Evolutionary conservation across 345 rosid species (phyloP).

Genomic region (Barbarea vulgaris): DNA sequence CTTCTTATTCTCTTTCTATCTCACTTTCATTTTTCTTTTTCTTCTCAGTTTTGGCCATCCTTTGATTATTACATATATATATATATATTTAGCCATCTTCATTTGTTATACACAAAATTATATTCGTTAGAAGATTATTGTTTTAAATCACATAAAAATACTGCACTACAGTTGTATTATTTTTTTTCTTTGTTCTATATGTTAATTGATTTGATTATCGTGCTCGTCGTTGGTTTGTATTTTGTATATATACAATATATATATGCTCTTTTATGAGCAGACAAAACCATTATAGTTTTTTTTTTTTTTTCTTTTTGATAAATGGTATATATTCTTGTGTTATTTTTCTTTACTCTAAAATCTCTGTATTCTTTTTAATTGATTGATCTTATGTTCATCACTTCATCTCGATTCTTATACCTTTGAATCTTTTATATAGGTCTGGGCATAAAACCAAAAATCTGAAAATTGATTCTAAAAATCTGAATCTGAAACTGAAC

Average conservation of each 20-base stretch:
- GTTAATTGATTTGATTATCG: not conserved
- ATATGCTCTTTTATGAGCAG: not conserved
- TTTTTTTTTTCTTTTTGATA: not conserved
- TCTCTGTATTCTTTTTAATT: too few relatives aligned
- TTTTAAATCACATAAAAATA: constrained; percentile 1
- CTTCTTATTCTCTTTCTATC: constrained; percentile 23
- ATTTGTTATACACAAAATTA: constrained; percentile 4
- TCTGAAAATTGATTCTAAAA: too few relatives aligned
- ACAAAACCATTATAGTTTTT: not conserved
- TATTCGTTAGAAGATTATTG: constrained; percentile 33
- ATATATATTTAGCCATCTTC: constrained; percentile 2
- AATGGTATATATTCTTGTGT: not conserved
- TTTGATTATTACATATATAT: constrained; percentile 12
- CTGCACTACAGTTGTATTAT: not conserved
- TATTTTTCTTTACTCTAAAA: not conserved
- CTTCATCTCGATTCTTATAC: too few relatives aligned
- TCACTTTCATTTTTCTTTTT: constrained; percentile 25
- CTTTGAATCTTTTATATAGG: too few relatives aligned
- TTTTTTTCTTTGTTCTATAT: not conserved
- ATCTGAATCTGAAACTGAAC: too few relatives aligned
- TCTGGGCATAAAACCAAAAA: too few relatives aligned
- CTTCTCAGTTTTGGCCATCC: constrained; percentile 33
- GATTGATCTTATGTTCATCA: too few relatives aligned
- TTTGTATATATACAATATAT: not conserved
- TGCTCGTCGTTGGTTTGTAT: not conserved